Base-by-base conservation (phyloP, 345 rosid species). In the Abelmoschus esculentus region DNA sequence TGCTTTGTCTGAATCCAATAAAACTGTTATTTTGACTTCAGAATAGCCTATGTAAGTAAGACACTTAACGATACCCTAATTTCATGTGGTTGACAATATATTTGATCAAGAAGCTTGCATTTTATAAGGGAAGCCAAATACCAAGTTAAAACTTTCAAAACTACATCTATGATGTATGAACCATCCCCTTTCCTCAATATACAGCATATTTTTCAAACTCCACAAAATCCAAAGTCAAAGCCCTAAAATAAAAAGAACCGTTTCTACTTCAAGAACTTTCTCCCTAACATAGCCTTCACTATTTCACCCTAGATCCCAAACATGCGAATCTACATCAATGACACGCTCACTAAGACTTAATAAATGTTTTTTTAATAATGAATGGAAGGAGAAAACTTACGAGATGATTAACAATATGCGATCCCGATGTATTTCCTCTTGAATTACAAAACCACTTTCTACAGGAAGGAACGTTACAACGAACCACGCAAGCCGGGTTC, bases 361-460 rank as follows among this genome's bases (percentile, higher is more conserved):
- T 28, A 32, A 22, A 17, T 7, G 31, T 17, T 15, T 3, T 5
- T 22, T 12, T 4, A 26, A 38, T 36, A 4, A 22, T 0, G 14
- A 56, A 26, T 13, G 28, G 34, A 61, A 32, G 14, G 17, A 61
- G 17, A 61, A 40, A 61, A 88, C 98, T 86, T 69, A 87, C 99
- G 85, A 96, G 81, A 73, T 96, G 99, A 82, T 96, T 96, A 64
- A 96, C 99, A 13, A 96, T 96, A 82, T 96, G 99, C 59, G 99
- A 96, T 38, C 99, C 99, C 0, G 98, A 96, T 29, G 99, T 96
- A 74, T 96, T 96, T 62, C 99, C 99, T 70, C 99, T 85, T 5
- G 99, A 96, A 81, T 96, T 96, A 72, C 99, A 96, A 73, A 96
- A 96, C 99, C 99, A 96, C 80, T 96, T 96, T 63, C 99, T 81